Evolutionary conservation across 2,329 filamentous ascomycete genomes (phyloP), one percentile per base, ranked within the genome.

Genomic region (Beauveria medogensis): DNA sequence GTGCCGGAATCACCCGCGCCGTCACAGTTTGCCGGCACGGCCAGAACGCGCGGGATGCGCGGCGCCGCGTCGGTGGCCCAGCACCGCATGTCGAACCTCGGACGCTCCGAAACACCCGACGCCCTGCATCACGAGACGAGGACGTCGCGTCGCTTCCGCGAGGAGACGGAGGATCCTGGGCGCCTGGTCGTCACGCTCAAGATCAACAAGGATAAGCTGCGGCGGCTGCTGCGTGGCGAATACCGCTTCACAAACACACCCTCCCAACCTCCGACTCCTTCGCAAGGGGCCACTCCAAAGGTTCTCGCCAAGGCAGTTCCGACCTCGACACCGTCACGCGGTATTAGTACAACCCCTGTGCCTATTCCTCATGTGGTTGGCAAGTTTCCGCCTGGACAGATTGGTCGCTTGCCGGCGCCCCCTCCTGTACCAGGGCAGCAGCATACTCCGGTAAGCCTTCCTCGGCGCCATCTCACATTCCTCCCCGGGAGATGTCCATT

Each of bases 41-140:
- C 92, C 43, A 84, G 93, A 64, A 96, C 92, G 9, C 84, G 93
- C 71, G 89, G 89, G 54, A 92, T 97, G 84, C 87, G 93, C 61
- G 92, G 91, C 58, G 93, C 93, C 18, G 93, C 93, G 18, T 88
- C 87, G 28, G 89, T 88, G 48, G 93, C 93, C 5, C 90, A 93
- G 70, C 90, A 91, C 65, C 89, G 92, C 60, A 93, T 97, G 85
- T 88, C 88, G 41, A 88, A 90, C 65, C 71, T 91, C 55, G 86
- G 87, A 55, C 87, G 94, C 63, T 97, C 93, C 37, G 90, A 92
- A 71, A 97, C 94, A 0, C 94, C 94, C 3, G 94, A 97, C 72
- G 79, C 87, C 30, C 64, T 77, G 66, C 87, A 87, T 66, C 86
- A 86, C 67, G 91, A 96, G 72, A 84, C 88, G 1, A 80, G 92